These are phyloP conservation scores for Mycena galericulata DNA, from an alignment of 768 basidiomycete species.

Conservation along the genomic window DNA sequence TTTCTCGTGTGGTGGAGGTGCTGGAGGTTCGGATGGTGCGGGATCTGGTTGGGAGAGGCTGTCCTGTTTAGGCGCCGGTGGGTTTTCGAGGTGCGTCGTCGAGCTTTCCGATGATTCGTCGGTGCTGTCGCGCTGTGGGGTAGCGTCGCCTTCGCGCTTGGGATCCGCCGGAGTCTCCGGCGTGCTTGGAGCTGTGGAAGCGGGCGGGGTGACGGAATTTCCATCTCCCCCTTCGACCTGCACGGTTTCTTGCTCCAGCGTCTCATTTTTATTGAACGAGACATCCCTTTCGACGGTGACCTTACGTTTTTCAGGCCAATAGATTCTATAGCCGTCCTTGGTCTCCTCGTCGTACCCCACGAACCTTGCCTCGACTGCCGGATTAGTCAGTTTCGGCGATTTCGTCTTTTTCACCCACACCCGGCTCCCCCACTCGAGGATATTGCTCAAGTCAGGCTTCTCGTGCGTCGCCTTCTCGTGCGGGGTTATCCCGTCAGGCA, in stretches of 20 bases:
- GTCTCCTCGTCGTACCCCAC: constrained; percentile 41
- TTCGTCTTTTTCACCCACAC: constrained; percentile 31
- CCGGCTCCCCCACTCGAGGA: constrained; percentile 39
- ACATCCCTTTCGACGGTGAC: constrained; percentile 44
- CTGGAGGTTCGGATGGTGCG: constrained; percentile 8
- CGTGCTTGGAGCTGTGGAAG: not conserved
- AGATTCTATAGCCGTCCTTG: constrained; percentile 43
- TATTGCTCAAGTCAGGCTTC: constrained; percentile 23
- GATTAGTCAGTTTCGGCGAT: constrained; percentile 39
- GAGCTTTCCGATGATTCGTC: not conserved
- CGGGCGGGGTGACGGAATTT: constrained; percentile 14
- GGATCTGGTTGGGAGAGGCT: too few relatives aligned
- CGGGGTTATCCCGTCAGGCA: constrained; percentile 22
- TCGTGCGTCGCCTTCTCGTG: constrained; percentile 12
- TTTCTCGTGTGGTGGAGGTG: constrained; percentile 24
- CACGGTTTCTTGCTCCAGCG: constrained; percentile 32
- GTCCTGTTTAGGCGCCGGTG: too few relatives aligned
- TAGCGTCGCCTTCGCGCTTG: not conserved
- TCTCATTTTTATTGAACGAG: constrained; percentile 37
- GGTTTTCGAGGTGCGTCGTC: constrained; percentile 4
- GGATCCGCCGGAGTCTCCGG: not conserved
- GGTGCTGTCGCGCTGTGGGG: too few relatives aligned
- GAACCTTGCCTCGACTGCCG: constrained; percentile 33
- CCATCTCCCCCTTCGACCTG: constrained; percentile 46
- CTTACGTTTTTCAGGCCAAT: constrained; percentile 40